Evolutionary conservation across 495 filamentous ascomycete species (phyloP).

Genomic region (Ascodesmis nigricans): DNA sequence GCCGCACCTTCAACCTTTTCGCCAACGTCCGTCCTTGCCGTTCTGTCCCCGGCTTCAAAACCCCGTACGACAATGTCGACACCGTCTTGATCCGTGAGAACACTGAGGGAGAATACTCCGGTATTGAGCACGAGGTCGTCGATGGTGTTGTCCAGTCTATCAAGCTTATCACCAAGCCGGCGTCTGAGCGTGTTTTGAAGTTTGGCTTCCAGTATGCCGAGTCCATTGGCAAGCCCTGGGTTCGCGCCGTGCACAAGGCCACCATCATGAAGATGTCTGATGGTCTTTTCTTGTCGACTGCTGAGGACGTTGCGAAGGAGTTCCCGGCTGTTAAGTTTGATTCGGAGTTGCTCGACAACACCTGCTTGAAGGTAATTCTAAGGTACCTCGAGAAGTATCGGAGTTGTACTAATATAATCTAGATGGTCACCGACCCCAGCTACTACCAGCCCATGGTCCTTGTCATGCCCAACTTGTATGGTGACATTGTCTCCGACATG

Average conservation of each 20-base stretch:
- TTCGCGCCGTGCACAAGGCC: constrained; percentile 98
- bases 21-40: constrained; percentile 96
- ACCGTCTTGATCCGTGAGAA: constrained; percentile 97
- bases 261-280: constrained; percentile 99
- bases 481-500: constrained; percentile 98
- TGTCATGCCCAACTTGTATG: constrained; percentile 99
- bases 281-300: constrained; percentile 91
- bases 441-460: constrained; percentile 98
- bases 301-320: constrained; percentile 76
- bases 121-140: constrained; percentile 94
- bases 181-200: constrained; percentile 95
- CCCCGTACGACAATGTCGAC: constrained; percentile 92
- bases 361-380: constrained; percentile 63
- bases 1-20: constrained; percentile 98
- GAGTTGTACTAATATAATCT: not conserved
- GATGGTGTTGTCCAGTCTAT: constrained; percentile 93
- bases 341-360: constrained; percentile 99
- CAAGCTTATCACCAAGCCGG: constrained; percentile 97
- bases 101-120: constrained; percentile 98
- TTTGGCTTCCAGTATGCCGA: constrained; percentile 95
- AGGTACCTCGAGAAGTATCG: not conserved
- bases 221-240: constrained; percentile 95
- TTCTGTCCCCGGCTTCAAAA: constrained; percentile 91
- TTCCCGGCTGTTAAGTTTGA: constrained; percentile 84
- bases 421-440: constrained; percentile 68